These are phyloP conservation scores for Zymoseptoria brevis DNA, from an alignment of 2,329 filamentous ascomycete genomes.

Conservation along the genomic window DNA sequence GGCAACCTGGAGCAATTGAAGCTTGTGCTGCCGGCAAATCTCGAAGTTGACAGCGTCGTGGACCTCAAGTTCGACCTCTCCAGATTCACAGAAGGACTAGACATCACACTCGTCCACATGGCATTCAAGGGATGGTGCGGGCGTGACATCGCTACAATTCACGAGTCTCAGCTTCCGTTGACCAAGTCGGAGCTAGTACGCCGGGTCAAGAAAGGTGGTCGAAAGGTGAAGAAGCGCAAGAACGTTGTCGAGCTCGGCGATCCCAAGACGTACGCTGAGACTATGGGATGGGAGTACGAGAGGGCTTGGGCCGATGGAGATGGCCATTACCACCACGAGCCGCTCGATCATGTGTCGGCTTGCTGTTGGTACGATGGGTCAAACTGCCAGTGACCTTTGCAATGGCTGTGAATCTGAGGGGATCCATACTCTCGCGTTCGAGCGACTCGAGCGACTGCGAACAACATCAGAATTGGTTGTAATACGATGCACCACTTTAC, in stretches of 20 bases:
- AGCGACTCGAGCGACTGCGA: neutral
- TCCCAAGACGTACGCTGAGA: neutral
- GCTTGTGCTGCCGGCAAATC: constrained; percentile 1
- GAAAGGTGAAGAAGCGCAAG: neutral
- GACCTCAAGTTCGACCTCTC: neutral
- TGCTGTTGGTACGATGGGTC: too few species aligned
- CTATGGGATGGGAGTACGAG: neutral
- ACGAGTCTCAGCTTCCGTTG: neutral
- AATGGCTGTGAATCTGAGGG: too few species aligned
- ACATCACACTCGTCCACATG: neutral
- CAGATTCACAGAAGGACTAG: neutral
- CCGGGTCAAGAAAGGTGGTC: neutral
- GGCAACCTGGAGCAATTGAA: neutral
- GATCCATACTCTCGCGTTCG: neutral
- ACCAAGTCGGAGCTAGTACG: neutral
- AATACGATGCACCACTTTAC: too few species aligned
- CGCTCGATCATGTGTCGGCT: neutral
- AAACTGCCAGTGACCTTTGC: too few species aligned
- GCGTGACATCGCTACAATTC: neutral
- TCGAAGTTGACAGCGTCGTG: neutral
- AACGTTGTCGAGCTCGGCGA: neutral
- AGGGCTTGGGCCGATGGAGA: neutral
- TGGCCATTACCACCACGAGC: neutral
- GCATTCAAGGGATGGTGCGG: neutral
- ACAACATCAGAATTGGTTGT: too few species aligned